A percentile compares a stretch with the other conserved stretches of the same genome.
These are phyloP conservation scores for Corymbia maculata DNA, from an alignment of 345 rosid genomes.

Conservation along the genomic window DNA sequence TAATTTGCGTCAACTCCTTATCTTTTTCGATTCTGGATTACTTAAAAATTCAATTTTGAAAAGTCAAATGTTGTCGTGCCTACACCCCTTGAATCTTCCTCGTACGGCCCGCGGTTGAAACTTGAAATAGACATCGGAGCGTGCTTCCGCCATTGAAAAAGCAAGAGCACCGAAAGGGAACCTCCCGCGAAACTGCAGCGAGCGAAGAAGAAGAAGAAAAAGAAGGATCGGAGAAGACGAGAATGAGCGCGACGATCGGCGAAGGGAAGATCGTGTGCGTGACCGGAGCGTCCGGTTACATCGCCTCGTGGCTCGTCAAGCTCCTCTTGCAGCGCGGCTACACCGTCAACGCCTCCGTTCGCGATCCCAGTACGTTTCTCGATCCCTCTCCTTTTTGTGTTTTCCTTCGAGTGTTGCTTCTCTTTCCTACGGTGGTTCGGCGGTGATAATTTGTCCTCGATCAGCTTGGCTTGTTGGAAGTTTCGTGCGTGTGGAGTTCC, in stretches of 20 bases:
- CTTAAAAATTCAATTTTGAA: background rate
- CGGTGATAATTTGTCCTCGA: background rate
- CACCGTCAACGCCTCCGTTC: conserved; percentile 78
- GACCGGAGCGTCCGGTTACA: conserved; percentile 87
- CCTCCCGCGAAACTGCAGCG: background rate
- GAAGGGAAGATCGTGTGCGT: conserved; percentile 61
- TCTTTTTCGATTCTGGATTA: background rate
- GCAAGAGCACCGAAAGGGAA: background rate
- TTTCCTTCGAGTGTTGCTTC: background rate
- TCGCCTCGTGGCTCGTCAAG: conserved; percentile 83
- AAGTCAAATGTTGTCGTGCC: background rate
- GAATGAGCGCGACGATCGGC: conserved; percentile 34
- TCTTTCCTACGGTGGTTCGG: background rate
- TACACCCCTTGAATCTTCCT: fast-evolving
- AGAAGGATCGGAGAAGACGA: background rate
- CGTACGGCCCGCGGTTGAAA: background rate
- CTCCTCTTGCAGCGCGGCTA: conserved; percentile 71
- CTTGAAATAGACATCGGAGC: background rate
- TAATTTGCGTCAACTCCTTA: background rate
- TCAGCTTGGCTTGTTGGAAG: background rate
- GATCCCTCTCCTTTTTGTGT: background rate
- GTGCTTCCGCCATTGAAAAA: background rate
- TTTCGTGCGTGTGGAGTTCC: background rate
- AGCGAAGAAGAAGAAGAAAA: background rate
- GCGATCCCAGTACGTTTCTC: conserved; percentile 55